Percentiles rank a stretch among this genome's conserved stretches.
phyloP scores from a whole-genome alignment of 177 flowering plant species.

The Tripterygium wilfordii region DNA sequence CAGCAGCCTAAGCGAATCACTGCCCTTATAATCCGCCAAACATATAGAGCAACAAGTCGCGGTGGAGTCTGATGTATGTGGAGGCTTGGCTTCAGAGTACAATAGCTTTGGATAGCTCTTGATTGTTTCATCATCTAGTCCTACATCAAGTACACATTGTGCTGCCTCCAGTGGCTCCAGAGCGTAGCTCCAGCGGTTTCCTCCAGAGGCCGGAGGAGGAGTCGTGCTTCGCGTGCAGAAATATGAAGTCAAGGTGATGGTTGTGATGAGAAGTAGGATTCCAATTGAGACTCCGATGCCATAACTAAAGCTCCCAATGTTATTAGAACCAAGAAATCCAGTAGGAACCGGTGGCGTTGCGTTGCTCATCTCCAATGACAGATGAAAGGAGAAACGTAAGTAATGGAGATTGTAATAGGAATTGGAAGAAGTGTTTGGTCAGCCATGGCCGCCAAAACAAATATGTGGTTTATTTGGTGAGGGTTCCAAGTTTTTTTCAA shows the following conservation, averaged over 20 bases:
- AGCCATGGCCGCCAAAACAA: slow-evolving; percentile 11
- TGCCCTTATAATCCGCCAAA: slow-evolving; percentile 62
- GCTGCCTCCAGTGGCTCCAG: background rate
- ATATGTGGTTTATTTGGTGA: slow-evolving; percentile 9
- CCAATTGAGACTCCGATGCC: slow-evolving; percentile 75
- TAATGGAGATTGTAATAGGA: background rate
- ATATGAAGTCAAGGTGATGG: slow-evolving; percentile 76
- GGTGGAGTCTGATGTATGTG: slow-evolving; percentile 23
- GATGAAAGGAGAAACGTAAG: background rate
- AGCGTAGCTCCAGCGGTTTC: no score
- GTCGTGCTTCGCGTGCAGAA: slow-evolving; percentile 59
- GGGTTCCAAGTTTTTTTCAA: background rate
- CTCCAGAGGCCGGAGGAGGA: no score
- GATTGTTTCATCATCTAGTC: slow-evolving; percentile 60
- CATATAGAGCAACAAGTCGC: slow-evolving; percentile 68
- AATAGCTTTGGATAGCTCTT: slow-evolving; percentile 54
- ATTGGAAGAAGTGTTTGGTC: background rate
- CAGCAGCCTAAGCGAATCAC: slow-evolving; percentile 50
- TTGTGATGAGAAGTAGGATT: slow-evolving; percentile 72
- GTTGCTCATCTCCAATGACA: slow-evolving; percentile 25
- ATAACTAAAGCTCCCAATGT: slow-evolving; percentile 64
- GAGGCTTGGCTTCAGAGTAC: slow-evolving; percentile 52
- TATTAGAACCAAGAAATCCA: slow-evolving; percentile 35
- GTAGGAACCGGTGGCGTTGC: slow-evolving; percentile 19
- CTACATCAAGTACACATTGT: slow-evolving; percentile 26